Evolutionary conservation across 2,329 filamentous ascomycete genomes (phyloP).

Genomic region (Aspergillus sp.): DNA sequence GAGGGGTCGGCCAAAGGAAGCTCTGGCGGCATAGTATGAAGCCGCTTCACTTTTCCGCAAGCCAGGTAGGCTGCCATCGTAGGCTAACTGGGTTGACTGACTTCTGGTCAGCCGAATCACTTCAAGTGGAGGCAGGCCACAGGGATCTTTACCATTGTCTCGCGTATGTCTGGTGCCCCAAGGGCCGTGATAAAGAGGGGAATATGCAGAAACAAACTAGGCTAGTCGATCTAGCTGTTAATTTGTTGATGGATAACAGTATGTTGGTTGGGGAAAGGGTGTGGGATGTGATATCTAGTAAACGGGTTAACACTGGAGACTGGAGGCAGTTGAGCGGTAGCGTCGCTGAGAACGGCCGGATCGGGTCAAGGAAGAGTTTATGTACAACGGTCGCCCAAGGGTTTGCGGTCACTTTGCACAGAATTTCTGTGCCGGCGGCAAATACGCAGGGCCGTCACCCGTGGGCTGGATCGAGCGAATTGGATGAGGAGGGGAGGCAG

Average conservation of each 20-base stretch:
- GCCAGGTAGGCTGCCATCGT: not conserved
- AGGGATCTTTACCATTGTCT: too few species aligned
- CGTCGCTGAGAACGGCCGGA: not conserved
- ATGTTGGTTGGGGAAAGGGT: not conserved
- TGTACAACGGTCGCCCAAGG: not conserved
- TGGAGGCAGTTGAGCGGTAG: not conserved
- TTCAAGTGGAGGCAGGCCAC: too few species aligned
- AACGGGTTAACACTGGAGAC: too few species aligned
- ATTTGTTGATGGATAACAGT: too few species aligned
- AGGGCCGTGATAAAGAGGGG: too few species aligned
- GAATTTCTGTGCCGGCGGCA: not conserved
- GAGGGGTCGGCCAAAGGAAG: not conserved
- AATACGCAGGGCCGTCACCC: not conserved
- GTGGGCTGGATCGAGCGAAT: not conserved
- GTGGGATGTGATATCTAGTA: not conserved
- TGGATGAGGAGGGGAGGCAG: not conserved
- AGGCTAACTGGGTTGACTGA: not conserved
- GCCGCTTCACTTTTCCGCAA: not conserved
- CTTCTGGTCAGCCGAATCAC: not conserved
- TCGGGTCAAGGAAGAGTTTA: not conserved
- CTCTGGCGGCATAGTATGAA: not conserved
- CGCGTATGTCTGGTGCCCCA: too few species aligned
- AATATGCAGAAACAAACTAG: too few species aligned
- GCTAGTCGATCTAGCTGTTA: too few species aligned
- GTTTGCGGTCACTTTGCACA: not conserved